phyloP scores from a whole-genome alignment of 164 flowering plant genomes.

The Malania oleifera region DNA sequence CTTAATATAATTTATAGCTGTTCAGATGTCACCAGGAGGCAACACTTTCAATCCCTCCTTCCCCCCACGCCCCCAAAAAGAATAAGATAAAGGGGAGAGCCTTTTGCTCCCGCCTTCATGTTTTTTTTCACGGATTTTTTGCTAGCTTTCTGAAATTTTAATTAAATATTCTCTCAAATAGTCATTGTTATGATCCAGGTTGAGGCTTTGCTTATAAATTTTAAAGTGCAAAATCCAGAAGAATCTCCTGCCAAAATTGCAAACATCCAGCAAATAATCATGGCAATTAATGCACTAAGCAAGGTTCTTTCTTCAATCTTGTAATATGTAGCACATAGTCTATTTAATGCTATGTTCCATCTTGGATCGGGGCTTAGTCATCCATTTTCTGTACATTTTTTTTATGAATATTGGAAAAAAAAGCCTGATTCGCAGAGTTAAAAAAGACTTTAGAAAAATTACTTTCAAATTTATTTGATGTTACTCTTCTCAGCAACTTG shows the following conservation, averaged over 20 bases:
- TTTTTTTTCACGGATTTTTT: background rate
- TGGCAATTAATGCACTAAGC: slow-evolving; percentile 95
- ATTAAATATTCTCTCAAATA: slow-evolving; percentile 2
- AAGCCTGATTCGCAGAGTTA: no score
- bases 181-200: slow-evolving; percentile 49
- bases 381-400: background rate
- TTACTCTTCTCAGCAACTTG: no score
- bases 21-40: no score
- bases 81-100: no score
- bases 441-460: no score
- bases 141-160: background rate
- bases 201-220: slow-evolving; percentile 50
- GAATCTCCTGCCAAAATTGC: slow-evolving; percentile 51
- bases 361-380: background rate
- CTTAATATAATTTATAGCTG: background rate
- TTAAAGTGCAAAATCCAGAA: slow-evolving; percentile 43
- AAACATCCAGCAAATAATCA: slow-evolving; percentile 66
- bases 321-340: background rate
- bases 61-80: no score
- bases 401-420: background rate
- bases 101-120: no score
- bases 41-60: background rate
- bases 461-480: no score
- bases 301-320: slow-evolving; percentile 47
- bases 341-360: background rate